A percentile compares a stretch with the other conserved stretches of the same genome.
Conservation (phyloP, 805 yeast genomes). For the Ogataea sp. region DNA sequence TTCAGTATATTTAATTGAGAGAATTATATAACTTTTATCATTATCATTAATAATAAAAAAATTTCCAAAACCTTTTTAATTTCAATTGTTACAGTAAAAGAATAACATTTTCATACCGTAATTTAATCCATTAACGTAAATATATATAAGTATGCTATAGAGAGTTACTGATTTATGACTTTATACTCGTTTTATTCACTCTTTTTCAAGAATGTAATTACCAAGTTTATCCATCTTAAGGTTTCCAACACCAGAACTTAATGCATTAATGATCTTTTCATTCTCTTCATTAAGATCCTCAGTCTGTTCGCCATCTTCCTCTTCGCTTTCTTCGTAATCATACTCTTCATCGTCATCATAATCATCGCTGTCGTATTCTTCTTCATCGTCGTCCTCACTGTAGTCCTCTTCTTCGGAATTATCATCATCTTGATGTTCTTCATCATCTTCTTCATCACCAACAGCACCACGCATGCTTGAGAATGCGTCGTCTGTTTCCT, state of each 20-base stretch:
- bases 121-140: too few species aligned
- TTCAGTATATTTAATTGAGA: not conserved
- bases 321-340: constrained; percentile 31
- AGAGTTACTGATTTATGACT: not conserved
- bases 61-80: not conserved
- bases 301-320: constrained; percentile 27
- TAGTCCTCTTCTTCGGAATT: constrained; percentile 22
- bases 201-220: constrained; percentile 62
- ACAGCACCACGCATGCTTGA: constrained; percentile 46
- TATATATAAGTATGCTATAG: not conserved
- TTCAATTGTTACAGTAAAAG: not conserved
- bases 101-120: too few species aligned
- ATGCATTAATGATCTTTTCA: constrained; percentile 59
- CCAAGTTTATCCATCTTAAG: constrained; percentile 78
- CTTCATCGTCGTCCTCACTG: constrained; percentile 28
- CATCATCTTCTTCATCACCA: constrained; percentile 22
- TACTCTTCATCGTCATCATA: constrained; percentile 27
- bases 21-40: not conserved
- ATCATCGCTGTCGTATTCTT: constrained; percentile 26
- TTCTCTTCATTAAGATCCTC: constrained; percentile 29
- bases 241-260: constrained; percentile 53
- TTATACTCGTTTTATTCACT: too few species aligned
- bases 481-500: constrained; percentile 69
- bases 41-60: not conserved
- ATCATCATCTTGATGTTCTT: constrained; percentile 20